Evolutionary conservation across 257 asterid species (phyloP), one percentile per base, ranked within the genome.

Genomic region (Nicotiana noctiflora): DNA sequence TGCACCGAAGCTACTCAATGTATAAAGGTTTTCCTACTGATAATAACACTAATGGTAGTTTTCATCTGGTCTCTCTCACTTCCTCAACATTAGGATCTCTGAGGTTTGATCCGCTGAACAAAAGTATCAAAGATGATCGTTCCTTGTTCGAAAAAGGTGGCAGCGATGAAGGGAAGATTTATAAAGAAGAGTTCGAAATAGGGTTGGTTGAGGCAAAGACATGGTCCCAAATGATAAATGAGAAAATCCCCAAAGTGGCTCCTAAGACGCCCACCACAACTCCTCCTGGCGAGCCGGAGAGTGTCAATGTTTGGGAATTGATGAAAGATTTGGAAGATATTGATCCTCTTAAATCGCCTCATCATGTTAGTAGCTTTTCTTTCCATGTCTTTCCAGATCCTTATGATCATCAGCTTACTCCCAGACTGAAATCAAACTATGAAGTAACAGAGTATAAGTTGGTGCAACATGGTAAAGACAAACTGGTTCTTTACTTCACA

Each of bases 261-360:
- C 97, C 98, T 15, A 88, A 75, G 70, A 95, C 97, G 4, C 96
- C 97, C 27, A 46, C 79, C 53, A 80, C 77, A 55, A 92, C 97
- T 44, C 93, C 97, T n/a, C 94, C 97, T 2, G 98, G 96, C 0
- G 98, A 96, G 86, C 97, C 97, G 18, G 98, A 94, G 87, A 88
- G 70, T 57, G 93, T 96, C 86, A 87, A 96, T 81, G 92, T 92
- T n/a, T 92, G 97, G 94, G 98, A 96, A 68, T 79, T 96, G 86
- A 94, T 94, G 98, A 95, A 90, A 83, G 99, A 97, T 2, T 92
- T 96, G 4, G 97, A 94, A 32, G 98, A 92, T 32, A 25, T 59
- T 40, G 85, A 93, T 68, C 98, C 98, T 19, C 86, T 86, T 27
- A 75, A 89, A 12, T 84, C 86, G 4, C 83, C 85, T 11, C 82